Conservation (phyloP, 73 alveolate species). For the Stentor roeselii region DNA sequence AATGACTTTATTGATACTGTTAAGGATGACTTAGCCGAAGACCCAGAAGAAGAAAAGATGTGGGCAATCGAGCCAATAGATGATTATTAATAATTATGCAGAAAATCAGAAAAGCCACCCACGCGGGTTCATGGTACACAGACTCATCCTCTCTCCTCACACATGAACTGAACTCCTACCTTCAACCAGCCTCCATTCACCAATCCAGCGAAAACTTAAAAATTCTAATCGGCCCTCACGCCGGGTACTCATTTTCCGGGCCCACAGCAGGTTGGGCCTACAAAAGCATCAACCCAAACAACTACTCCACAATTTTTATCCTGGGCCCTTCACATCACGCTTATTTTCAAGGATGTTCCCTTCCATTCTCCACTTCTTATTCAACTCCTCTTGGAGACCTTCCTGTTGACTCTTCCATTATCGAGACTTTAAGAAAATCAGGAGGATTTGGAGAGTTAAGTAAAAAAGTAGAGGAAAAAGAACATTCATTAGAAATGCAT, state of each 20-base stretch:
- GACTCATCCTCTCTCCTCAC: constrained; percentile 33
- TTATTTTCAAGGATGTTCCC: constrained; percentile 74
- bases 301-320: constrained; percentile 63
- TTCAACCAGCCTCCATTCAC: constrained; percentile 40
- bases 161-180: constrained; percentile 30
- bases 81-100: neutral
- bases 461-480: constrained; percentile 68
- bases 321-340: constrained; percentile 91
- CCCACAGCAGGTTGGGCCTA: constrained; percentile 81
- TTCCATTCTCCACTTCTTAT: constrained; percentile 48
- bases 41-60: neutral
- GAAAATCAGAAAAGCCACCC: constrained; percentile 46
- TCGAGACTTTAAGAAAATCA: constrained; percentile 39
- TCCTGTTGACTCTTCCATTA: constrained; percentile 51
- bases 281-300: constrained; percentile 54
- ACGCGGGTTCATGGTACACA: constrained; percentile 70
- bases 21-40: constrained; percentile 9
- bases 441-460: constrained; percentile 48
- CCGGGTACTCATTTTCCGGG: constrained; percentile 65
- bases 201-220: neutral
- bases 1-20: constrained; percentile 10
- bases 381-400: constrained; percentile 85
- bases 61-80: neutral
- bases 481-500: constrained; percentile 88
- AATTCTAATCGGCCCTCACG: constrained; percentile 63